Evolutionary conservation across 2,329 filamentous ascomycete species (phyloP).

Genomic region (Hypocreales sp.): DNA sequence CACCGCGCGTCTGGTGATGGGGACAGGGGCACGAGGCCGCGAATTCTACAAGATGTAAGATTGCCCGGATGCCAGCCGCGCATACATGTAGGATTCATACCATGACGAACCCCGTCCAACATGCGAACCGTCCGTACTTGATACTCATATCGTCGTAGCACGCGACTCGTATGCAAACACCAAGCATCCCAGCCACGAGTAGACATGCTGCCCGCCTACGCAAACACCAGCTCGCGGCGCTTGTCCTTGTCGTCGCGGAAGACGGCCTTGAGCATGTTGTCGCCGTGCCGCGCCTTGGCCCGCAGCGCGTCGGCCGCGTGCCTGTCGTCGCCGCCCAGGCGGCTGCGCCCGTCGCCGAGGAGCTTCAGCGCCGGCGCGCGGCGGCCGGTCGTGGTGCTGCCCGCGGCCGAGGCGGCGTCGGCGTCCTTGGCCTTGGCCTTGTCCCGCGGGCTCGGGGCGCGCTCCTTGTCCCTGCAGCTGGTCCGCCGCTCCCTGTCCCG

Average conservation of each 20-base stretch:
- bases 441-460: background rate
- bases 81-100: too few species aligned
- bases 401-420: constrained; percentile 11
- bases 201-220: too few species aligned
- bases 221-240: background rate
- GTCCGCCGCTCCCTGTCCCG: too few species aligned
- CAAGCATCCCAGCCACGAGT: too few species aligned
- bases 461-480: constrained; percentile 7
- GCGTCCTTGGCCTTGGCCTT: constrained; percentile 4
- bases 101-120: too few species aligned
- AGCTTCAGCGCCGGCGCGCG: constrained; percentile 12
- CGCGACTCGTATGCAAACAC: too few species aligned
- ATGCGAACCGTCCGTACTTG: too few species aligned
- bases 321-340: constrained; percentile 16
- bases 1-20: too few species aligned
- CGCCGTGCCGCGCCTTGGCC: constrained; percentile 26
- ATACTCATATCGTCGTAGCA: too few species aligned
- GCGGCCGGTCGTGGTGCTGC: constrained; percentile 10
- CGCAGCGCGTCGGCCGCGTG: constrained; percentile 26
- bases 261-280: constrained; percentile 40
- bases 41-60: too few species aligned
- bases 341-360: constrained; percentile 19
- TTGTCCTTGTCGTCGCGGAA: constrained; percentile 19
- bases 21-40: too few species aligned
- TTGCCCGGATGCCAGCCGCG: too few species aligned